Conservation (phyloP, 495 filamentous ascomycete species). For the Arthonia radiata region DNA sequence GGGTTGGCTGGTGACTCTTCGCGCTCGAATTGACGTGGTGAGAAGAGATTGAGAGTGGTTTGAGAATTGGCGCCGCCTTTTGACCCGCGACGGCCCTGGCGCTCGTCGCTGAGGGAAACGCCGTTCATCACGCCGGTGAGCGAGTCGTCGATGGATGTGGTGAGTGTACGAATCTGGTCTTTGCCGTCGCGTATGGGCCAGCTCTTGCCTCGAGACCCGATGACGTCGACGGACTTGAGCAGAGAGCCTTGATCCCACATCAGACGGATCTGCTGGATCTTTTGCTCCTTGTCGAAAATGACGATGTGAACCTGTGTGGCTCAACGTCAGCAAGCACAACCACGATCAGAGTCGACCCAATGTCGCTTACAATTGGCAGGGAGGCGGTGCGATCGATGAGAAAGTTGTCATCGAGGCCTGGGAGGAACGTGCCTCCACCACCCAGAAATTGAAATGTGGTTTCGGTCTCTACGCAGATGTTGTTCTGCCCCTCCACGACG, state of each 20-base stretch:
- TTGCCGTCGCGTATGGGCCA: slow-evolving; percentile 87
- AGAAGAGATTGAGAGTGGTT: slow-evolving; percentile 50
- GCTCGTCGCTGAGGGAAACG: slow-evolving; percentile 2
- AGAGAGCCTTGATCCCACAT: slow-evolving; percentile 91
- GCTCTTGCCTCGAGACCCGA: slow-evolving; percentile 62
- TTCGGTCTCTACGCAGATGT: slow-evolving; percentile 52
- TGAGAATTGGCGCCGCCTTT: too few relatives aligned
- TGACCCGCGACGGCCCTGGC: slow-evolving; percentile 4
- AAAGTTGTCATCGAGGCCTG: slow-evolving; percentile 83
- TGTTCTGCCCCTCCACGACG: slow-evolving; percentile 41
- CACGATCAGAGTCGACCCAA: too few relatives aligned
- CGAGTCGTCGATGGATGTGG: slow-evolving; percentile 2
- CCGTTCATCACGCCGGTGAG: slow-evolving; percentile 1
- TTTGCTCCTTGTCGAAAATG: slow-evolving; percentile 44
- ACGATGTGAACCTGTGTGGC: slow-evolving; percentile 61
- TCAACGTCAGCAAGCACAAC: slow-evolving; percentile 12
- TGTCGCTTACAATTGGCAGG: slow-evolving; percentile 64
- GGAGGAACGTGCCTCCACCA: slow-evolving; percentile 71
- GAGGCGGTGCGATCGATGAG: slow-evolving; percentile 57
- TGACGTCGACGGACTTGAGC: slow-evolving; percentile 79
- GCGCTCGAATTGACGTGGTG: slow-evolving; percentile 28
- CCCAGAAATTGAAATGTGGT: slow-evolving; percentile 59
- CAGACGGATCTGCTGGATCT: slow-evolving; percentile 64
- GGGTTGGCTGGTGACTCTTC: slow-evolving; percentile 19
- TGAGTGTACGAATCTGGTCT: slow-evolving; percentile 58